A percentile compares a stretch with the other conserved stretches of the same genome.
Evolutionary conservation across 2,329 filamentous ascomycete genomes (phyloP).

Genomic region (Colletotrichum kahawae): DNA sequence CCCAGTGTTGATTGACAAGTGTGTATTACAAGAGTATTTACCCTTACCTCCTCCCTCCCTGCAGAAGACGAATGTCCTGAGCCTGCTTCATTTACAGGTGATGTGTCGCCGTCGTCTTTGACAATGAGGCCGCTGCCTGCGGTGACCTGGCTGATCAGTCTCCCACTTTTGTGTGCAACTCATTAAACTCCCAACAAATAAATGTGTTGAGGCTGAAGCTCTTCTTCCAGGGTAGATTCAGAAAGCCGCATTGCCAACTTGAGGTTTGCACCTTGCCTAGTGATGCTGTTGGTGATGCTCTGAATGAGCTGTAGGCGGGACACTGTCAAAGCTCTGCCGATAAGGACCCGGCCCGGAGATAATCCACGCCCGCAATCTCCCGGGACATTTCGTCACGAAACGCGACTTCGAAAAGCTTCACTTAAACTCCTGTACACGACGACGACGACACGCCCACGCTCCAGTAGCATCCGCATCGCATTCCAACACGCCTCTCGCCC

Average conservation of each 20-base stretch:
- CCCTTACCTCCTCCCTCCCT: background rate
- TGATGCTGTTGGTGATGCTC: background rate
- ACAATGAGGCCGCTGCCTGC: background rate
- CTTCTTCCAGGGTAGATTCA: background rate
- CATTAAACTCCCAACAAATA: background rate
- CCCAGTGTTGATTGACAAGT: background rate
- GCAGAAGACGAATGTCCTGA: background rate
- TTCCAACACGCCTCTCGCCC: background rate
- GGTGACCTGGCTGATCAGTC: background rate
- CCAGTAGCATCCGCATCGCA: slow-evolving; percentile 2
- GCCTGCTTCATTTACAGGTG: background rate
- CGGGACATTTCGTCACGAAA: slow-evolving; percentile 14
- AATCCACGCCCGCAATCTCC: slow-evolving; percentile 22
- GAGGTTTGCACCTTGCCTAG: background rate
- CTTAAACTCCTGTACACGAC: background rate
- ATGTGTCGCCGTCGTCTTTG: background rate
- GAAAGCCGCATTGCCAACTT: background rate
- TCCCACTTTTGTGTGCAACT: background rate
- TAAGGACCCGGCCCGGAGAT: slow-evolving; percentile 19
- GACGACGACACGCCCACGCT: slow-evolving; percentile 1
- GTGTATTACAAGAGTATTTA: background rate
- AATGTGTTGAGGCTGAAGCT: background rate
- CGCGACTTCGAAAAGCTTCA: slow-evolving; percentile 7
- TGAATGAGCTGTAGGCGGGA: background rate
- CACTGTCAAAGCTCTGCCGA: background rate